phyloP scores from a whole-genome alignment of 768 basidiomycete genomes.

The Cystobasidium onofrii region DNA sequence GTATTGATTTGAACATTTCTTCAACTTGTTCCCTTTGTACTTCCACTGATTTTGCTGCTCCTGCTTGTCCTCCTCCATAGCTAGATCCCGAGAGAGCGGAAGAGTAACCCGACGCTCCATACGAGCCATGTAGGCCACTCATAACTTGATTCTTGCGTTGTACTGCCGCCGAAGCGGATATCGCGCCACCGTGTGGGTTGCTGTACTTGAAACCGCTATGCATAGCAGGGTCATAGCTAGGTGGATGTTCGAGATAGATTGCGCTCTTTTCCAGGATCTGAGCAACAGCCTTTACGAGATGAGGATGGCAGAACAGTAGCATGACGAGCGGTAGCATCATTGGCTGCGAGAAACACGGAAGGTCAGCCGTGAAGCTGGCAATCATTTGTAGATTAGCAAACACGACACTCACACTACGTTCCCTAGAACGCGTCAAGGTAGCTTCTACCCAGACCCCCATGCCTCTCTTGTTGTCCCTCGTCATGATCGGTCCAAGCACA shows the following conservation, averaged over 20 bases:
- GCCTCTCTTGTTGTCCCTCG: slow-evolving; percentile 74
- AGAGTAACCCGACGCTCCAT: not conserved
- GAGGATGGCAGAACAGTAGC: slow-evolving; percentile 87
- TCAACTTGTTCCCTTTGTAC: slow-evolving; percentile 60
- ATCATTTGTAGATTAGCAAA: too few species aligned
- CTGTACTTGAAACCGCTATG: slow-evolving; percentile 61
- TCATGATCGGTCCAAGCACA: slow-evolving; percentile 70
- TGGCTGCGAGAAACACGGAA: slow-evolving; percentile 51
- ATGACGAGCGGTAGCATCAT: slow-evolving; percentile 75
- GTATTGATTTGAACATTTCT: slow-evolving; percentile 79
- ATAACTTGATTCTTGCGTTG: slow-evolving; percentile 48
- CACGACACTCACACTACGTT: slow-evolving; percentile 34
- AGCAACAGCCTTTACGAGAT: slow-evolving; percentile 76
- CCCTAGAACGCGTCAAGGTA: slow-evolving; percentile 30
- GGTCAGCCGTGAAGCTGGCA: too few species aligned
- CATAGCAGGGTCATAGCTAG: slow-evolving; percentile 56
- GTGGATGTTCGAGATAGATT: slow-evolving; percentile 72
- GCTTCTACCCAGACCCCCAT: slow-evolving; percentile 48
- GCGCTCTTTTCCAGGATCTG: slow-evolving; percentile 61
- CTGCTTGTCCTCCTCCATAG: not conserved
- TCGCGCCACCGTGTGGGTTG: slow-evolving; percentile 80
- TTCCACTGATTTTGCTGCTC: slow-evolving; percentile 24
- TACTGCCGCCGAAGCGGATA: slow-evolving; percentile 52
- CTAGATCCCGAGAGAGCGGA: not conserved
- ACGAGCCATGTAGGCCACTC: slow-evolving; percentile 44